Evolutionary conservation across 2,329 filamentous ascomycete genomes (phyloP).

Genomic region (Tolypocladium pustulatum): DNA sequence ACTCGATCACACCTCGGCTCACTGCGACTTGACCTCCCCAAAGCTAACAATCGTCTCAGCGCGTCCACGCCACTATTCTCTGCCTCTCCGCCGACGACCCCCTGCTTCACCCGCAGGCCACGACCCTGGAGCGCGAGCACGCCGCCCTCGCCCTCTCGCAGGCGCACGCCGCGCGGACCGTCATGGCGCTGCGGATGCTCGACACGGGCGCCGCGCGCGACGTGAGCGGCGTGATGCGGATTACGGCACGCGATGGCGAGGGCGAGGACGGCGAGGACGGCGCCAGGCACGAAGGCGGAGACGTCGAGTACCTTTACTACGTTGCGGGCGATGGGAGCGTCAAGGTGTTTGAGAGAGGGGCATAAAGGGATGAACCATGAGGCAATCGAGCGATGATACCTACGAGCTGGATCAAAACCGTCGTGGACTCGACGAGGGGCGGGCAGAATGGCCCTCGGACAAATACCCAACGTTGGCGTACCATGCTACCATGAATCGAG

Average conservation of each 20-base stretch:
- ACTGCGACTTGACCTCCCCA: not conserved
- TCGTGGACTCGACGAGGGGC: not conserved
- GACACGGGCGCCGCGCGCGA: constrained; percentile 86
- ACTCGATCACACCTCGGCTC: not conserved
- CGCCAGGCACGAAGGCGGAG: constrained; percentile 7
- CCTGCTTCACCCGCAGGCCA: constrained; percentile 49
- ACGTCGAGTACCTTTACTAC: constrained; percentile 72
- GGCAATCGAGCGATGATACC: not conserved
- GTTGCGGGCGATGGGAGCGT: constrained; percentile 70
- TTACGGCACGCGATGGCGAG: constrained; percentile 47
- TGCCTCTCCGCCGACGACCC: constrained; percentile 65
- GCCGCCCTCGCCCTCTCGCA: constrained; percentile 59
- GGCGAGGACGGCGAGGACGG: constrained; percentile 14
- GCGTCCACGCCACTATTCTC: constrained; percentile 55
- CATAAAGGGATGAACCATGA: constrained; percentile 7
- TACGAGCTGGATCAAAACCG: not conserved
- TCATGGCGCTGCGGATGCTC: constrained; percentile 63
- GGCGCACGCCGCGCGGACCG: constrained; percentile 64
- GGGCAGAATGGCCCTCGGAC: not conserved
- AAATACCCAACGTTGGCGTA: not conserved
- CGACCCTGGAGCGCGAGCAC: constrained; percentile 59
- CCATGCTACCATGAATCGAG: not conserved
- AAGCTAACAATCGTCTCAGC: constrained; percentile 22
- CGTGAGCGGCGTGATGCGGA: constrained; percentile 76
- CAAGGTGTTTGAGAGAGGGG: constrained; percentile 73